Conservation (phyloP, 805 yeast genomes). For the Isabelozyma heimii region DNA sequence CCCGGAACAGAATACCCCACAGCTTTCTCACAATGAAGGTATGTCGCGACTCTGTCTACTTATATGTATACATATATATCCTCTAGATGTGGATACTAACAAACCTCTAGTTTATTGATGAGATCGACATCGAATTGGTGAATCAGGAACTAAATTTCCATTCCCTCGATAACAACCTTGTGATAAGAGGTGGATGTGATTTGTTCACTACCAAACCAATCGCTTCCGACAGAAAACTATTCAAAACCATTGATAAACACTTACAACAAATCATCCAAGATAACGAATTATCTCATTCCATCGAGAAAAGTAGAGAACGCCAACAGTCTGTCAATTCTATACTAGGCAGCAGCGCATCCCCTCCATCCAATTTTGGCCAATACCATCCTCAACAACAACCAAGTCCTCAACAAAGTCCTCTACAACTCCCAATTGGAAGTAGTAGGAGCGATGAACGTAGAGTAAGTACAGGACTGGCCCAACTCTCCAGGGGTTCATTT, state of each 20-base stretch:
- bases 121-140: constrained; percentile 85
- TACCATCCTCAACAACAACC: constrained; percentile 1
- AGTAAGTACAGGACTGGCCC: constrained; percentile 23
- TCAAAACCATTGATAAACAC: constrained; percentile 82
- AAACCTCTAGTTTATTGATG: constrained; percentile 73
- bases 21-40: constrained; percentile 10
- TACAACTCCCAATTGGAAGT: constrained; percentile 1
- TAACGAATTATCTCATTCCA: constrained; percentile 36
- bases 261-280: constrained; percentile 54
- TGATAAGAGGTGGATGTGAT: constrained; percentile 85
- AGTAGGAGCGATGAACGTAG: constrained; percentile 6
- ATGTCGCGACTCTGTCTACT: constrained; percentile 2
- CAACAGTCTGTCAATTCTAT: constrained; percentile 33
- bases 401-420: not conserved
- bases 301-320: constrained; percentile 26
- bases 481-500: constrained; percentile 14
- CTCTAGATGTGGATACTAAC: not conserved
- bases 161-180: constrained; percentile 40
- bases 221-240: constrained; percentile 83
- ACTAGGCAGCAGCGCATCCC: constrained; percentile 38
- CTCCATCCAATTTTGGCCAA: constrained; percentile 14
- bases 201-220: constrained; percentile 92
- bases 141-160: constrained; percentile 79
- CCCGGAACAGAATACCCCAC: not conserved
- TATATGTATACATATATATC: not conserved